Evolutionary conservation across 768 basidiomycete species (phyloP), one percentile per base, ranked within the genome.

Genomic region (Coprinopsis marcescibilis): DNA sequence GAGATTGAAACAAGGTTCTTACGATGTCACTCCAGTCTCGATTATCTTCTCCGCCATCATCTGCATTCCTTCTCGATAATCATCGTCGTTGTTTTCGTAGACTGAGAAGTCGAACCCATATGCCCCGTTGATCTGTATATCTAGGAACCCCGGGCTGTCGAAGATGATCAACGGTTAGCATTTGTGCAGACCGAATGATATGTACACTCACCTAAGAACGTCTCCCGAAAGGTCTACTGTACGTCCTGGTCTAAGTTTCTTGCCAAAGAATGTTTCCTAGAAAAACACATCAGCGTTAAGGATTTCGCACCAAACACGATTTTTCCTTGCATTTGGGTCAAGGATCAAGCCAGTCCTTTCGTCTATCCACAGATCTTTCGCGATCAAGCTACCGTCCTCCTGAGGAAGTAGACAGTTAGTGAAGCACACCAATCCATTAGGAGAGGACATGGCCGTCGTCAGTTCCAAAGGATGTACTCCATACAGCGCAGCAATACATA

Each of bases 1-100:
- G 21, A 34, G 12, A 5, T 7, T 17, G 23, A 32, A 19, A 41
- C 20, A 14, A 35, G 24, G 14, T 21, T 75, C 83, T 58, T 66
- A 89, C 80, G 86, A 84, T 19, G 92, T 95, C 3, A 90, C 87
- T 10, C 92, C 92, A 1, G 89, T 92, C 66, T 91, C 86, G 15
- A 83, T 75, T 36, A 95, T 87, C 53, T 79, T 76, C 63, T 80
- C 78, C 5, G 89, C 83, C 26, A 92, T 78, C 50, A 69, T 67
- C 57, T 77, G 75, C 62, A 94, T 67, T 15, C 89, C 88, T 19
- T 73, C 55, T 20, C 71, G 67, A 64, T 94, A 94, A 4, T 66
- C 68, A 29, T 80, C 71, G 43, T 87, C 84, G 57, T 83, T 73
- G 21, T 76, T 78, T 27, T 86, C 81, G 55, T 84, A 89, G 14